Conservation (phyloP, 345 rosid species). For the Salix arbutifolia region DNA sequence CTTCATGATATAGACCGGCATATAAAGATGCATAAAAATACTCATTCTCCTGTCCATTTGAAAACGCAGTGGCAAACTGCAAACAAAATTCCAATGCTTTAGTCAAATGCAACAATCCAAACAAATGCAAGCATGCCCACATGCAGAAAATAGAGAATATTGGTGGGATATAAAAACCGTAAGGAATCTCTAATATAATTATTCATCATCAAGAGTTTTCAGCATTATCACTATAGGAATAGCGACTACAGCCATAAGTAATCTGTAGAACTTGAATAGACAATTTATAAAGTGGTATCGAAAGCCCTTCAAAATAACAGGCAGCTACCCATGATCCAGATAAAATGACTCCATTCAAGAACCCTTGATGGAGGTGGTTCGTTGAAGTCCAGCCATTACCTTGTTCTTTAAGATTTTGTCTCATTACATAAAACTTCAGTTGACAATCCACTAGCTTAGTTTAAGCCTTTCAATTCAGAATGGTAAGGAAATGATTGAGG, state of each 20-base stretch:
- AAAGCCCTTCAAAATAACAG: not conserved
- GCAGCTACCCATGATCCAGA: not conserved
- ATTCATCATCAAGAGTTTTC: not conserved
- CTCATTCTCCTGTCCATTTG: conserved; percentile 45
- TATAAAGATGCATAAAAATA: conserved; percentile 73
- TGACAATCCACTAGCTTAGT: not conserved
- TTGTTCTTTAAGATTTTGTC: not conserved
- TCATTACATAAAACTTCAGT: not conserved
- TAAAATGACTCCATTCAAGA: not conserved
- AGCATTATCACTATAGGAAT: not conserved
- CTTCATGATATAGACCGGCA: conserved; percentile 77
- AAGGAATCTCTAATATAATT: not conserved
- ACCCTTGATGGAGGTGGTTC: not conserved
- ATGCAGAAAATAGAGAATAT: not conserved
- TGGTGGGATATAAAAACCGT: not conserved
- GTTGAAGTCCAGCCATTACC: not conserved
- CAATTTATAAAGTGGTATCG: not conserved
- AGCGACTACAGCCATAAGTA: not conserved
- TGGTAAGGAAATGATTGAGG: not conserved
- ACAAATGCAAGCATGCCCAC: not conserved
- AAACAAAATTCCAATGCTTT: conserved; percentile 9
- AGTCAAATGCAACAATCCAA: not conserved
- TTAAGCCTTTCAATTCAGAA: not conserved
- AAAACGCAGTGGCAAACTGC: conserved; percentile 62
- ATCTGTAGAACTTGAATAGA: not conserved